phyloP scores from a whole-genome alignment of 1,139 yeast species.

The Nakaseomyces uthaithaninus region DNA sequence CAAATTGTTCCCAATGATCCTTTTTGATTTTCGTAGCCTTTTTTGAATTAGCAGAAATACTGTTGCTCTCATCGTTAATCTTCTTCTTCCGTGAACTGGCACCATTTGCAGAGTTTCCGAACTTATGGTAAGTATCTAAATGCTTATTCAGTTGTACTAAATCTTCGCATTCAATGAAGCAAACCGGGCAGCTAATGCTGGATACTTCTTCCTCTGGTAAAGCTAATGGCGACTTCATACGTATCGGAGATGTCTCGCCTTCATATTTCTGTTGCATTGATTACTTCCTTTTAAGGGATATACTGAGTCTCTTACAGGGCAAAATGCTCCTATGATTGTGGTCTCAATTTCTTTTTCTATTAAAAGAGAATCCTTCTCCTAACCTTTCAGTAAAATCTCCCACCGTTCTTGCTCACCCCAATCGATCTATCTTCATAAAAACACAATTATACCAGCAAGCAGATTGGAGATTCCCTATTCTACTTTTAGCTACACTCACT shows the following conservation, averaged over 20 bases:
- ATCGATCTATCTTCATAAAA: no score
- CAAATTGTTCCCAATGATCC: slow-evolving; percentile 54
- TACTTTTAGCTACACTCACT: no score
- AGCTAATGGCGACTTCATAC: slow-evolving; percentile 2
- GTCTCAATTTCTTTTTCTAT: no score
- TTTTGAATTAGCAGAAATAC: not conserved
- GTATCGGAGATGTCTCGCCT: not conserved
- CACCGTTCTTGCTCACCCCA: no score
- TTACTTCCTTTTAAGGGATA: no score
- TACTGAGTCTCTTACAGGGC: no score
- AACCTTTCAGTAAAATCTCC: no score
- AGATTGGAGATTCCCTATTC: no score
- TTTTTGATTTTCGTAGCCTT: slow-evolving; percentile 35
- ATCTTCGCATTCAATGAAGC: slow-evolving; percentile 52
- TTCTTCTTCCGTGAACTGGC: slow-evolving; percentile 13
- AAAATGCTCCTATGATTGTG: no score
- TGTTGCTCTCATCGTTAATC: not conserved
- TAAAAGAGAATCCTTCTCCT: no score
- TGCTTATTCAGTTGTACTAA: slow-evolving; percentile 58
- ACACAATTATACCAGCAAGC: no score
- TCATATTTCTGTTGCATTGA: no score
- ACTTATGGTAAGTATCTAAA: slow-evolving; percentile 58
- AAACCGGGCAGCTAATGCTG: slow-evolving; percentile 53
- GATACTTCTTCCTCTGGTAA: slow-evolving; percentile 4
- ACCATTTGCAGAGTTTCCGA: slow-evolving; percentile 20